Conservation (phyloP, 1,139 yeast species). For the Yamadazyma dendronema region DNA sequence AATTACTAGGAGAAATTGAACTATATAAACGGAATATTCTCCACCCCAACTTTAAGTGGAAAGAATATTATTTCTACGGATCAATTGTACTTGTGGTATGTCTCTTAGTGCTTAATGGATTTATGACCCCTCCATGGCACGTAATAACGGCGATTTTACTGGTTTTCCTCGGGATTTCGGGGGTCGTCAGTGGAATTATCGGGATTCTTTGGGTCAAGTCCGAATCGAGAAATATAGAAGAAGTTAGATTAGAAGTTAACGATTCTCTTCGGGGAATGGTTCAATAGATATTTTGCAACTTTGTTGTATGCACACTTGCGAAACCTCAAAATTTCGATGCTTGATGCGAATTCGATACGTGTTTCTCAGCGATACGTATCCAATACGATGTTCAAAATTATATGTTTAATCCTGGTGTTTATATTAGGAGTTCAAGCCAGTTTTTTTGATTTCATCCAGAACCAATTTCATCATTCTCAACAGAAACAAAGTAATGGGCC, state of each 20-base stretch:
- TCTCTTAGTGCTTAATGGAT: constrained; percentile 35
- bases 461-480: constrained; percentile 24
- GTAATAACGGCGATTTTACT: constrained; percentile 52
- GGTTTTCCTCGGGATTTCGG: constrained; percentile 57
- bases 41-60: constrained; percentile 61
- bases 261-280: constrained; percentile 5
- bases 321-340: too few relatives aligned
- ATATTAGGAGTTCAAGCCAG: constrained; percentile 9
- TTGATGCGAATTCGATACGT: too few relatives aligned
- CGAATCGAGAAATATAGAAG: constrained; percentile 75
- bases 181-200: constrained; percentile 73
- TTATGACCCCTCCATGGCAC: constrained; percentile 53
- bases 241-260: constrained; percentile 57
- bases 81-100: constrained; percentile 39
- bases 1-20: constrained; percentile 53
- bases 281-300: neutral
- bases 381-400: neutral
- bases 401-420: neutral
- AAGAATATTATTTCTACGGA: constrained; percentile 60
- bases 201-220: constrained; percentile 74
- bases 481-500: constrained; percentile 7
- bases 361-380: too few relatives aligned
- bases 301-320: too few relatives aligned
- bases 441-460: constrained; percentile 28
- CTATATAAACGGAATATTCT: constrained; percentile 55